These are phyloP conservation scores for Pichia manshurica DNA, from an alignment of 805 yeast genomes.

Conservation along the genomic window DNA sequence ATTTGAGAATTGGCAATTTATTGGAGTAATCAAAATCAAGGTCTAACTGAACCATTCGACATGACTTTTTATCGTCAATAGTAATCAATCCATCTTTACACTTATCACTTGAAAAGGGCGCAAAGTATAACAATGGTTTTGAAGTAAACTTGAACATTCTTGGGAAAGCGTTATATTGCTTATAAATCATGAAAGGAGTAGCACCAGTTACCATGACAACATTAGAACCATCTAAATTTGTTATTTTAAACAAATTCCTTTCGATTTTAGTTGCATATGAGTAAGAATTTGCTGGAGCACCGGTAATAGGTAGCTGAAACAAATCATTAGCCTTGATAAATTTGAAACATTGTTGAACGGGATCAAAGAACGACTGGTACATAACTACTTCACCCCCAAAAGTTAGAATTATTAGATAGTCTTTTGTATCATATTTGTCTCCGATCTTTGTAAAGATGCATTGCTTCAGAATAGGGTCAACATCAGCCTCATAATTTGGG, in stretches of 20 bases:
- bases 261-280: slow-evolving; percentile 64
- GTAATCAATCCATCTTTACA: slow-evolving; percentile 53
- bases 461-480: slow-evolving; percentile 73
- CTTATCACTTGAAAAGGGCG: slow-evolving; percentile 37
- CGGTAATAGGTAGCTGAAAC: slow-evolving; percentile 48
- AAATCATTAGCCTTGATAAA: slow-evolving; percentile 40
- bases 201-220: slow-evolving; percentile 69
- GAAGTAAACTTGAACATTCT: slow-evolving; percentile 62
- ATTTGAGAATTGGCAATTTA: slow-evolving; percentile 51
- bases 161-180: slow-evolving; percentile 57
- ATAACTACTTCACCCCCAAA: slow-evolving; percentile 74
- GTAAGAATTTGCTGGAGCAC: slow-evolving; percentile 77
- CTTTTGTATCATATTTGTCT: slow-evolving; percentile 46
- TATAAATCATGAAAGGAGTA: slow-evolving; percentile 63
- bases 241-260: slow-evolving; percentile 56
- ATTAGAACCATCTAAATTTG: slow-evolving; percentile 51
- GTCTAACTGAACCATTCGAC: slow-evolving; percentile 53
- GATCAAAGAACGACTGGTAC: slow-evolving; percentile 51
- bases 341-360: slow-evolving; percentile 32
- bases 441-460: slow-evolving; percentile 62
- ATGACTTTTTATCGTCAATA: slow-evolving; percentile 64
- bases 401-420: slow-evolving; percentile 64
- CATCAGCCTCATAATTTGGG: slow-evolving; percentile 43
- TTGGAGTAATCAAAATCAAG: slow-evolving; percentile 46
- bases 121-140: slow-evolving; percentile 61